Conservation (phyloP, 305 asterid species). For the Fraxinus velutina region DNA sequence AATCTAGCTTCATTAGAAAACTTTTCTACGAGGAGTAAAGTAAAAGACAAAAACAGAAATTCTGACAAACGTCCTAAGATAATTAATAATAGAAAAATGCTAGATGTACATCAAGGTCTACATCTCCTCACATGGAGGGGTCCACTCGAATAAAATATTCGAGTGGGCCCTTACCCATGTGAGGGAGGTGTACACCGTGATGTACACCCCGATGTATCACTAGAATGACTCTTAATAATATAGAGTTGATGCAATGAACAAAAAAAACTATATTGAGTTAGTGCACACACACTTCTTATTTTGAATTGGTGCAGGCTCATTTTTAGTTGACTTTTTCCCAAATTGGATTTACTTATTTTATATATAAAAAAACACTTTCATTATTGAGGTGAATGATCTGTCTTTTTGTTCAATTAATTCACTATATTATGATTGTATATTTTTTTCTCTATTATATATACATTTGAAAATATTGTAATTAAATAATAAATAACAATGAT, state of each 20-base stretch:
- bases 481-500: not conserved
- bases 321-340: not conserved
- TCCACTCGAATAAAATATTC: no score
- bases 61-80: not conserved
- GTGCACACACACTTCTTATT: not conserved
- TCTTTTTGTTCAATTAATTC: not conserved
- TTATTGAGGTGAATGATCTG: not conserved
- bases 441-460: not conserved
- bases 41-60: not conserved
- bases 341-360: not conserved
- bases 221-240: not conserved
- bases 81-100: not conserved
- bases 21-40: not conserved
- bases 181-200: no score
- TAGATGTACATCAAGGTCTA: no score
- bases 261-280: constrained; percentile 2
- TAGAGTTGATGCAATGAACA: not conserved
- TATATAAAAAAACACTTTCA: not conserved
- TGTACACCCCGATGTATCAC: no score
- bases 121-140: no score
- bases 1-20: not conserved
- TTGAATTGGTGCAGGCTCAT: not conserved
- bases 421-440: not conserved
- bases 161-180: no score
- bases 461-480: no score